phyloP scores from a whole-genome alignment of 805 yeast genomes.

The Starmerella roubikii region DNA sequence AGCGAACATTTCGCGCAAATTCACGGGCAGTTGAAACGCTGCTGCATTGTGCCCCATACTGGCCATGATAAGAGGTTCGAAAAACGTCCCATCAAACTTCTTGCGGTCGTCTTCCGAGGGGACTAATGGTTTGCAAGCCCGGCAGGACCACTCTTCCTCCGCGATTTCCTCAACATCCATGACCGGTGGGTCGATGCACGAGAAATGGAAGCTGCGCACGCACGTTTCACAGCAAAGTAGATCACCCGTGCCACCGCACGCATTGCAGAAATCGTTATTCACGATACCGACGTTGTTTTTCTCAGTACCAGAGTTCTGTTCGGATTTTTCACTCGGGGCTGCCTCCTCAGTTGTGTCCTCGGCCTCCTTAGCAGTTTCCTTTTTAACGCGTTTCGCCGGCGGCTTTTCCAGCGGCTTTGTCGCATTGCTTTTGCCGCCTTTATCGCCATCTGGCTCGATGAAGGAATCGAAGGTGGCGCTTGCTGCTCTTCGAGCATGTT shows the following conservation, averaged over 20 bases:
- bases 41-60: slow-evolving; percentile 49
- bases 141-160: slow-evolving; percentile 89
- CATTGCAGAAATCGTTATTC: slow-evolving; percentile 83
- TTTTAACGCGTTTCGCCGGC: background rate
- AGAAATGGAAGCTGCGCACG: slow-evolving; percentile 81
- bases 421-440: background rate
- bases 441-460: background rate
- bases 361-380: no score
- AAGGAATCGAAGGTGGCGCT: background rate
- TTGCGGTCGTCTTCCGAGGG: background rate
- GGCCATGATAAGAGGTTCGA: slow-evolving; percentile 45
- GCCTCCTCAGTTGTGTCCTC: no score
- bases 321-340: no score
- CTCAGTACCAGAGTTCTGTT: background rate
- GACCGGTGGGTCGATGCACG: slow-evolving; percentile 82
- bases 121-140: slow-evolving; percentile 39
- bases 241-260: slow-evolving; percentile 81
- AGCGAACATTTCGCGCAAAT: slow-evolving; percentile 55
- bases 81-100: slow-evolving; percentile 27
- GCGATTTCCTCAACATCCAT: slow-evolving; percentile 34
- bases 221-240: slow-evolving; percentile 90
- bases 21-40: slow-evolving; percentile 53
- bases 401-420: background rate
- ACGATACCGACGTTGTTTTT: slow-evolving; percentile 15
- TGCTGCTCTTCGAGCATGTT: background rate